These are phyloP conservation scores for Ophiocordyceps camponoti-saundersi DNA, from an alignment of 2,329 filamentous ascomycete genomes.

Conservation along the genomic window DNA sequence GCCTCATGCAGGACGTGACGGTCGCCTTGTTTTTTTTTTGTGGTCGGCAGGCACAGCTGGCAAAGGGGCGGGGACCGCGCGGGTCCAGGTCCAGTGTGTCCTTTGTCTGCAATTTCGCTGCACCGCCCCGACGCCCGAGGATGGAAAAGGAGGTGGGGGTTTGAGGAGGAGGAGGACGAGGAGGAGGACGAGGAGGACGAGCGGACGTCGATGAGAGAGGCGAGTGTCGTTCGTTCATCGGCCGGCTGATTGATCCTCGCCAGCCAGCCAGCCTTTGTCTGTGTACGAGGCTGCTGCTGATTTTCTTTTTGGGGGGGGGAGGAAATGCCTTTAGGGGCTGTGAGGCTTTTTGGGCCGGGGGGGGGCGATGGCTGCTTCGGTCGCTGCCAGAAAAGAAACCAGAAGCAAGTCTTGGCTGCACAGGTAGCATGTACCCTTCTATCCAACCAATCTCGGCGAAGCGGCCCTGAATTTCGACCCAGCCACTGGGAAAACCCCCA, in stretches of 20 bases:
- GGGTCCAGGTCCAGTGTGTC: background rate
- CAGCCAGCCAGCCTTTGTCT: too few species aligned
- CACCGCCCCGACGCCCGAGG: constrained; percentile 4
- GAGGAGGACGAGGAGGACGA: too few species aligned
- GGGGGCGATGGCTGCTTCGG: background rate
- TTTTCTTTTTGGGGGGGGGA: too few species aligned
- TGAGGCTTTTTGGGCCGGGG: background rate
- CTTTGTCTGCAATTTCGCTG: constrained; percentile 1
- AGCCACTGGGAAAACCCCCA: background rate
- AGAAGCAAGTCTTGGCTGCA: background rate
- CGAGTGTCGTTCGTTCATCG: too few species aligned
- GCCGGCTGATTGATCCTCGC: too few species aligned
- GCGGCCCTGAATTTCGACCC: background rate
- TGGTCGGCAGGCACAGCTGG: background rate
- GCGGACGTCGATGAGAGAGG: too few species aligned
- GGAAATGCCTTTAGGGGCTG: too few species aligned
- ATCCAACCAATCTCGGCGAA: background rate
- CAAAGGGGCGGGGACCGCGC: background rate
- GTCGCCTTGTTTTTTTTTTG: background rate
- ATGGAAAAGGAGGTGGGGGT: background rate
- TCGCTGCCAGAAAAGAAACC: background rate
- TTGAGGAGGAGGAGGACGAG: background rate
- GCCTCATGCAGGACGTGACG: constrained; percentile 14
- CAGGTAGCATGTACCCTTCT: background rate
- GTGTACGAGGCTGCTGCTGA: too few species aligned